Evolutionary conservation across 441 rosid genomes (phyloP), one percentile per base, ranked within the genome.

Genomic region (Cnidoscolus chayamansa): DNA sequence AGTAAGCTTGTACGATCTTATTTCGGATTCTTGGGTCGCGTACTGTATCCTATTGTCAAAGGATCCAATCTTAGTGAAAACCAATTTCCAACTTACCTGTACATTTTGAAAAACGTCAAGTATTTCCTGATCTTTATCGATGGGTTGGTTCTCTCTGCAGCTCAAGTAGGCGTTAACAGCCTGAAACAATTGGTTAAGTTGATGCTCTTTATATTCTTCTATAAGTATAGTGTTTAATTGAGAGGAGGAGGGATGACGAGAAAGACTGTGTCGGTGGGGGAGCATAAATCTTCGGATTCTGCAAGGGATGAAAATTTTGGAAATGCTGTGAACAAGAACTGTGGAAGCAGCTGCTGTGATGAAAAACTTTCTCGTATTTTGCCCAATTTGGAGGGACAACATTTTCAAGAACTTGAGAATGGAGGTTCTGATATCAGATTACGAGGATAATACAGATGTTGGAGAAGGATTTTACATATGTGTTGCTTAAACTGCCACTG

Each of bases 41-140:
- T 65, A 47, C 4, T 20, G 35, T 4, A 19, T 25, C 17, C 54
- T 30, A 13, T 5, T 37, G 15, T 65, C 55, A 3, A 65, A 65
- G 2, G 48, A 55, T 50, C 54, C 55, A 2, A 48, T 11, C 54
- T 47, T 25, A 20, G 5, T 20, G 2, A 20, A 47, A 48, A 65
- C 55, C 40, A 65, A 13, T 47, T 65, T 65, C 68, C 68, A 65
- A 25, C 56, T 64, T 65, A 65, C 37, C 48, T 65, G 7, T 3
- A 65, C 56, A 47, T 48, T 20, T 49, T 0, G 19, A 48, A 65
- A 65, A 47, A 20, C 68, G 25, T 65, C 68, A 48, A 3, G 19
- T 20, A 65, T 48, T 31, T 65, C 43, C 13, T 20, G 43, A 65
- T 65, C 56, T 65, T 47, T 20, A 54, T 5, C 3, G 30, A 64